These are phyloP conservation scores for Hebeloma cylindrosporum DNA, from an alignment of 768 basidiomycete genomes.

Conservation along the genomic window DNA sequence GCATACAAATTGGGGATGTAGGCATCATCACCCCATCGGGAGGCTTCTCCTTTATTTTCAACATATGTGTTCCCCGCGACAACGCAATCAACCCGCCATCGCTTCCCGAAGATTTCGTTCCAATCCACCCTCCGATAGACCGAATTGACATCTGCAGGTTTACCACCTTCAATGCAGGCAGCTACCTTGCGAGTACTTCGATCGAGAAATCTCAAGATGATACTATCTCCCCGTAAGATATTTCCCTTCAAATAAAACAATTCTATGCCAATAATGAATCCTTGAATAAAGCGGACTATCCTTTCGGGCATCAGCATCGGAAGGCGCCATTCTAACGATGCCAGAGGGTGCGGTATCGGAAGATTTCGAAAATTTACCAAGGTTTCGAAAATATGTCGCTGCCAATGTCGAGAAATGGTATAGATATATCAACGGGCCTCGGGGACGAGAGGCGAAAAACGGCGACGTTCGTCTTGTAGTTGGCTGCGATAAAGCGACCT, in stretches of 20 bases:
- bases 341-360: constrained; percentile 18
- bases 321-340: constrained; percentile 24
- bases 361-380: constrained; percentile 8
- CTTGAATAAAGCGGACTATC: constrained; percentile 1
- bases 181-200: constrained; percentile 14
- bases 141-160: constrained; percentile 7
- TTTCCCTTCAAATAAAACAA: not conserved
- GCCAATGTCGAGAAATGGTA: constrained; percentile 19
- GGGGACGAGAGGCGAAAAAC: constrained; percentile 17
- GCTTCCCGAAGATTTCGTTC: constrained; percentile 14
- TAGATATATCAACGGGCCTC: constrained; percentile 11
- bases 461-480: constrained; percentile 20
- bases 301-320: constrained; percentile 14
- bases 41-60: constrained; percentile 21
- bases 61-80: constrained; percentile 14
- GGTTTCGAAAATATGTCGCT: constrained; percentile 15
- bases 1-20: constrained; percentile 20
- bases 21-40: constrained; percentile 18
- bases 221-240: constrained; percentile 2
- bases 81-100: constrained; percentile 14
- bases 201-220: constrained; percentile 3
- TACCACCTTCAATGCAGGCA: constrained; percentile 7
- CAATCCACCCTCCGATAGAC: constrained; percentile 2
- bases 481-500: constrained; percentile 20
- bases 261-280: not conserved